These are phyloP conservation scores for Gaultheria prostrata DNA, from an alignment of 148 eudicot species.

Conservation along the genomic window DNA sequence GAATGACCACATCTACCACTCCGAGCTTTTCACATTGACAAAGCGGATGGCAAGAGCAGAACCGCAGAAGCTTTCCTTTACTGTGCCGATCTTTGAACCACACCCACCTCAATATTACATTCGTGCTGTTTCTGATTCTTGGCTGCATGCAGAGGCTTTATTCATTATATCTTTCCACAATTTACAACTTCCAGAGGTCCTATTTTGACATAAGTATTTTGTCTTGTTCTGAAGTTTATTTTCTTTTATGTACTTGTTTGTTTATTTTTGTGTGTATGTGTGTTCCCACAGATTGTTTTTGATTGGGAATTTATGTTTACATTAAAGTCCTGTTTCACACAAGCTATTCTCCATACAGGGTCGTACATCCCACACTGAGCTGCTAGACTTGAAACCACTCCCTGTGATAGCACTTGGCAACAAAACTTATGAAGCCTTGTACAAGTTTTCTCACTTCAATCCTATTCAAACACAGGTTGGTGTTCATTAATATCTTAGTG, in stretches of 20 bases:
- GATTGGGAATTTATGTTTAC: neutral
- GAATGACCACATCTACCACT: slow-evolving; percentile 96
- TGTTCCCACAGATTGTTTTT: neutral
- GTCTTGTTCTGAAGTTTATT: neutral
- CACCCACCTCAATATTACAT: slow-evolving; percentile 97
- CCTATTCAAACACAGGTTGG: slow-evolving; percentile 97
- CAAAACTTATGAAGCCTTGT: slow-evolving; percentile 69
- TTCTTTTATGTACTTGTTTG: neutral
- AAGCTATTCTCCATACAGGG: slow-evolving; percentile 48
- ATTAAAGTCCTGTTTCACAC: neutral
- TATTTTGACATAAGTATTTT: slow-evolving; percentile 7
- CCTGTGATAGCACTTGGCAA: slow-evolving; percentile 89
- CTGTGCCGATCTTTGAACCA: slow-evolving; percentile 97
- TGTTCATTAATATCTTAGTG: slow-evolving; percentile 4
- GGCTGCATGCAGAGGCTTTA: slow-evolving; percentile 93
- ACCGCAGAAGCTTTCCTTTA: slow-evolving; percentile 89
- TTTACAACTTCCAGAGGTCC: slow-evolving; percentile 92
- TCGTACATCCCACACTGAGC: slow-evolving; percentile 84
- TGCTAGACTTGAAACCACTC: slow-evolving; percentile 91
- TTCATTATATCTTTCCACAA: slow-evolving; percentile 84
- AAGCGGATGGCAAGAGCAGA: slow-evolving; percentile 80
- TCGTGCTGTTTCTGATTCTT: slow-evolving; percentile 94
- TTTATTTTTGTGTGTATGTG: neutral
- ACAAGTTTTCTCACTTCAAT: slow-evolving; percentile 91
- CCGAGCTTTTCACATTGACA: slow-evolving; percentile 85